These are phyloP conservation scores for Magnolia changhungtana DNA, from an alignment of 164 flowering plant genomes.

Conservation along the genomic window DNA sequence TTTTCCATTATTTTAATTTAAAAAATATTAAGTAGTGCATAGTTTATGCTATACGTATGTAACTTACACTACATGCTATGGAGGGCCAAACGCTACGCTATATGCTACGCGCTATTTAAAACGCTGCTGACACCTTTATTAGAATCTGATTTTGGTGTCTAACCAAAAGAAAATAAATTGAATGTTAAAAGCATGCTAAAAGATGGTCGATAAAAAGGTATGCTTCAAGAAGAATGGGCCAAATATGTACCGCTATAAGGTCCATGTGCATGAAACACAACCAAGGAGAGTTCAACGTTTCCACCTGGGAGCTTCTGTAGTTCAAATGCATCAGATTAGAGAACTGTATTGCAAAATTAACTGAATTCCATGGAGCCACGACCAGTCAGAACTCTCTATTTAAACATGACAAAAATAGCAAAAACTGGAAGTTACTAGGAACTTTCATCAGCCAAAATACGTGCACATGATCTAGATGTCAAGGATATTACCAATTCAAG, in stretches of 20 bases:
- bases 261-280: slow-evolving; percentile 76
- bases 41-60: no score
- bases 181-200: not conserved
- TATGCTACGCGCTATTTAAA: no score
- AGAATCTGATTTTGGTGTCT: not conserved
- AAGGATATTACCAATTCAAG: not conserved
- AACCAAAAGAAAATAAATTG: not conserved
- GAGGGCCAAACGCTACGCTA: no score
- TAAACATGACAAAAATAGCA: no score
- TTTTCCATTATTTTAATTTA: no score
- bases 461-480: not conserved
- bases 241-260: slow-evolving; percentile 56
- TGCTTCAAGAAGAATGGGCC: slow-evolving; percentile 5
- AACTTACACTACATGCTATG: no score
- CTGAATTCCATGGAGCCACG: not conserved
- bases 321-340: slow-evolving; percentile 10
- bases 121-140: not conserved
- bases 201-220: not conserved
- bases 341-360: not conserved
- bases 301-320: slow-evolving; percentile 58
- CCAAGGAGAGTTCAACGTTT: slow-evolving; percentile 57
- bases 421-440: not conserved
- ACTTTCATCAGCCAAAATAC: not conserved
- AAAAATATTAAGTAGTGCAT: no score
- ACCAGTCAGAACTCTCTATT: not conserved